Percentiles rank a stretch among this genome's conserved stretches.
Conservation (phyloP, 2,329 filamentous ascomycete species). For the Shiraia sp. region DNA sequence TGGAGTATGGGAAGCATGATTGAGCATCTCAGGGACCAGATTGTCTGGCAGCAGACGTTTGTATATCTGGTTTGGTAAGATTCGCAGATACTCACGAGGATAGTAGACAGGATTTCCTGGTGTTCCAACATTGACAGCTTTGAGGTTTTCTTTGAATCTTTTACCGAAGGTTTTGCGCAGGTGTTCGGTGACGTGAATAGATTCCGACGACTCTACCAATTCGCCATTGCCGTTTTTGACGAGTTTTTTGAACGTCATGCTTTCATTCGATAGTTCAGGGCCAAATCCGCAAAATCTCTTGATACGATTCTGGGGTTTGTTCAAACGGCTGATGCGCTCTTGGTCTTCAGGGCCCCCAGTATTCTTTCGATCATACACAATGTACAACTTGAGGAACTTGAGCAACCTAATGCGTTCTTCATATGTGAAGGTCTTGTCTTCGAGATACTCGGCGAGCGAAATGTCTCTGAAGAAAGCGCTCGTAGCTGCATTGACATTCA, state of each 20-base stretch:
- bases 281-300: background rate
- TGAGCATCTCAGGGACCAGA: constrained; percentile 8
- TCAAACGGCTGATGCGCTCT: background rate
- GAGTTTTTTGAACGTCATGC: background rate
- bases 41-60: constrained; percentile 5
- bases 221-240: background rate
- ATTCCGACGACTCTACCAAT: background rate
- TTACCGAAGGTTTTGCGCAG: background rate
- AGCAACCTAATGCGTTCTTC: too few relatives aligned
- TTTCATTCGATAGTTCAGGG: background rate
- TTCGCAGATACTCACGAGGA: constrained; percentile 5
- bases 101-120: constrained; percentile 6
- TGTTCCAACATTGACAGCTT: constrained; percentile 3
- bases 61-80: constrained; percentile 14
- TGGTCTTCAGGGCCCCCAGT: background rate
- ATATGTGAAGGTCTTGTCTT: too few relatives aligned
- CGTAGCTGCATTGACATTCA: constrained; percentile 7
- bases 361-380: too few relatives aligned
- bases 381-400: too few relatives aligned
- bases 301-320: background rate
- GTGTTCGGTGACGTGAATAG: background rate
- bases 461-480: constrained; percentile 8
- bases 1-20: constrained; percentile 1
- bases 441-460: background rate
- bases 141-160: background rate